Evolutionary conservation across 306 rosid species (phyloP).

Genomic region (Dicorynia guianensis): DNA sequence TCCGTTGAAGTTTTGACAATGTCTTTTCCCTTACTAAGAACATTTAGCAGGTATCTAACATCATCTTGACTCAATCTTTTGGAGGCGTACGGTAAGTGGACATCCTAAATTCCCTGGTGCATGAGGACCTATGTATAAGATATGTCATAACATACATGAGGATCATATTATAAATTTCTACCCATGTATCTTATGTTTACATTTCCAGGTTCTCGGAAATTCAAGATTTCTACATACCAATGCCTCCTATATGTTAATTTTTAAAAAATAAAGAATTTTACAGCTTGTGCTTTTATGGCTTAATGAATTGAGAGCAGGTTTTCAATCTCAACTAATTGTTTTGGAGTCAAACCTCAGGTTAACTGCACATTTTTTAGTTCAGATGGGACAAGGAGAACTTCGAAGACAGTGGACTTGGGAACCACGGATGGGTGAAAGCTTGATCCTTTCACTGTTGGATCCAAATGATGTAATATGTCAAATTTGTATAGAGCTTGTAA

Average conservation of each 20-base stretch:
- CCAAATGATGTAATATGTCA: constrained; percentile 72
- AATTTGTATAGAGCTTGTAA: constrained; percentile 27
- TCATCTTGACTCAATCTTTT: constrained; percentile 42
- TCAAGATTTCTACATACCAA: too few relatives aligned
- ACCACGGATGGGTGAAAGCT: constrained; percentile 88
- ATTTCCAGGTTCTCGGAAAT: too few relatives aligned
- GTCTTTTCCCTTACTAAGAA: constrained; percentile 71
- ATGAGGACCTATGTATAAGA: too few relatives aligned
- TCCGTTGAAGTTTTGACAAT: constrained; percentile 74
- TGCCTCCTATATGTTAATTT: too few relatives aligned
- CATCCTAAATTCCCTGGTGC: too few relatives aligned
- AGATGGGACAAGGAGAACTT: constrained; percentile 75
- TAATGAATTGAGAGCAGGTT: constrained; percentile 22
- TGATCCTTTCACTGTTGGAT: constrained; percentile 90
- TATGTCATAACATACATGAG: too few relatives aligned
- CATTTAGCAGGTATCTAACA: constrained; percentile 71
- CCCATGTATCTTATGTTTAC: too few relatives aligned
- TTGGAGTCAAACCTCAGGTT: constrained; percentile 73
- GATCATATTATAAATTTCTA: too few relatives aligned
- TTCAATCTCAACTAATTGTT: constrained; percentile 43
- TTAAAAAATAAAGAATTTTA: constrained; percentile 17
- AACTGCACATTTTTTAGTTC: constrained; percentile 77
- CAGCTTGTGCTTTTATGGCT: constrained; percentile 18
- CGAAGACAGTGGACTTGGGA: constrained; percentile 92
- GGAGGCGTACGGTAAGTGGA: too few relatives aligned